Base-by-base conservation (phyloP, 768 basidiomycete species). In the Podaxis sp. region DNA sequence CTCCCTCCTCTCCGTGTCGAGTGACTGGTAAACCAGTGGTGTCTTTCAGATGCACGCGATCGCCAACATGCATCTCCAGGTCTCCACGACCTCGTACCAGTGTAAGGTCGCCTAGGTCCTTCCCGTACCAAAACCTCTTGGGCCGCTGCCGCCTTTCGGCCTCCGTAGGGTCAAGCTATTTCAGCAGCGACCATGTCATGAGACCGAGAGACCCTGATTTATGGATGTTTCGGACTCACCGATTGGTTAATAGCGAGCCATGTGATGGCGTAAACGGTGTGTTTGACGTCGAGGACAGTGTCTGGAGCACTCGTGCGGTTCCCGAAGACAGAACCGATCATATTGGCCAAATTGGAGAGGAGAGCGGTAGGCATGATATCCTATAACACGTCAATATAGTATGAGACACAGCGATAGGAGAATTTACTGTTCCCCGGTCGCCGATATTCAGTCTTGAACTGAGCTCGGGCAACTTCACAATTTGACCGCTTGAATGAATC, bases 191-290 rank as follows among this genome's bases (percentile, higher is more conserved):
- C 38, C 17, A 15, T 48, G 65, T 56, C 4, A 44, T 28, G 33
- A 58, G 44, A 57, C 20, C 8, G 40, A 30, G 15, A 56, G 20
- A 38, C 11, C 26, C 20, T 22, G 30, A 38, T 61, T 13, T 36
- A 24, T 48, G 46, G 28, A 48, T 68, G 30, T 30, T 54, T 37
- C 7, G 13, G 33, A 71, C 87, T 59, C 70, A 93, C 94, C 58
- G 84, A 82, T 78, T 96, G 95, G 65, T 93, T 95, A 58, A 96
- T 77, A 20, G 93, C 95, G 4, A 95, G 79, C 95, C 95, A 96
- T 53, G 87, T 83, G 51, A 96, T 77, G 13, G 90, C 91, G 64
- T 94, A 84, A 44, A 90, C 88, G 15, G 85, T 90, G 62, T 92
- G 93, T 65, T 83, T 85, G 28, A 94, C 82, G 24, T 84, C 81